phyloP scores from a whole-genome alignment of 352 stramenopile genomes.

The Globisporangium nagaii region DNA sequence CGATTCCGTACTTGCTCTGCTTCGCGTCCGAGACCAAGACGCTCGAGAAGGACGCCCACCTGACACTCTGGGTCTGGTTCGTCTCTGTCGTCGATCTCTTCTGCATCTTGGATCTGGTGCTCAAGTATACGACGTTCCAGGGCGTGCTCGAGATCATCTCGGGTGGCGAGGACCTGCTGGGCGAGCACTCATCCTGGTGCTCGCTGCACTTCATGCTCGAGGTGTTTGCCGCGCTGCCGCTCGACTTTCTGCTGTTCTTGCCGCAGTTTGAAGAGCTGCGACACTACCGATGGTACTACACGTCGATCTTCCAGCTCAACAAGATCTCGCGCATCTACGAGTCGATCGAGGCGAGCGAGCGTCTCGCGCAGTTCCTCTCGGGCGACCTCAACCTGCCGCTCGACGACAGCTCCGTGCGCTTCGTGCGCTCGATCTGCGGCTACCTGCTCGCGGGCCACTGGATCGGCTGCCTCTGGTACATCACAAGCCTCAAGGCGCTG shows the following conservation, averaged over 20 bases:
- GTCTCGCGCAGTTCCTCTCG: conserved; percentile 42
- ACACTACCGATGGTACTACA: conserved; percentile 45
- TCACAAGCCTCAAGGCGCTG: conserved; percentile 36
- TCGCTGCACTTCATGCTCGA: conserved; percentile 22
- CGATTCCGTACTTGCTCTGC: conserved; percentile 52
- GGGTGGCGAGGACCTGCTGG: not conserved
- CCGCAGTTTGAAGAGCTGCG: conserved; percentile 19
- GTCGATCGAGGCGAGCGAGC: conserved; percentile 41
- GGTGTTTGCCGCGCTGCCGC: conserved; percentile 27
- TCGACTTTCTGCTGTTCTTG: conserved; percentile 50
- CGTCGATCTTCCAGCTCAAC: conserved; percentile 53
- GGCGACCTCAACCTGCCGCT: conserved; percentile 50
- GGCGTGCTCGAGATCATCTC: conserved; percentile 30
- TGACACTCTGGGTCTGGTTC: conserved; percentile 30
- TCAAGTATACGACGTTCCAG: conserved; percentile 54
- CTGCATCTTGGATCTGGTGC: conserved; percentile 42
- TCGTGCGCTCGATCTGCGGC: conserved; percentile 36
- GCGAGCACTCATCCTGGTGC: conserved; percentile 2
- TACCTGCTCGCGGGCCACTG: conserved; percentile 62
- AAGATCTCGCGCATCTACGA: conserved; percentile 49
- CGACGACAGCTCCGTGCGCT: conserved; percentile 41
- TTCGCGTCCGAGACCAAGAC: conserved; percentile 40
- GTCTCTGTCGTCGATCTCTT: conserved; percentile 39
- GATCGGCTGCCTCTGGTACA: conserved; percentile 69
- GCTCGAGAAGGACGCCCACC: not conserved